Conservation (phyloP, 2,329 filamentous ascomycete genomes). For the Monilinia fructicola region DNA sequence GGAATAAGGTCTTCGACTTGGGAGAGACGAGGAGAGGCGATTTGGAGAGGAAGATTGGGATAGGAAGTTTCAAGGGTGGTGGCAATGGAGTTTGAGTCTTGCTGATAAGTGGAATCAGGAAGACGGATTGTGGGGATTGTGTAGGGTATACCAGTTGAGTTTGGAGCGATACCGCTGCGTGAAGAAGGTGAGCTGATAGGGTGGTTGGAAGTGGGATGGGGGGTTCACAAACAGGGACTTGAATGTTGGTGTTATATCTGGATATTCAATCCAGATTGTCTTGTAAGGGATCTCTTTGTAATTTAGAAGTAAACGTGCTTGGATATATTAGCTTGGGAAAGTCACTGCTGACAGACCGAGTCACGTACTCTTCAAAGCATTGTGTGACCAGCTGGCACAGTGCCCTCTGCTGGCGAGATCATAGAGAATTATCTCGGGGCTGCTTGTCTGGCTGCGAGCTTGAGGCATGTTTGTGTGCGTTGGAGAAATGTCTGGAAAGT, state of each 20-base stretch:
- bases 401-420: slow-evolving; percentile 59
- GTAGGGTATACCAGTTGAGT: slow-evolving; percentile 44
- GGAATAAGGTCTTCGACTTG: slow-evolving; percentile 47
- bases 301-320: slow-evolving; percentile 60
- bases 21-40: slow-evolving; percentile 53
- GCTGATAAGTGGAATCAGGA: slow-evolving; percentile 57
- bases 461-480: neutral
- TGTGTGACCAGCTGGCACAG: slow-evolving; percentile 59
- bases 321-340: slow-evolving; percentile 18
- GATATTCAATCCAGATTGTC: slow-evolving; percentile 70
- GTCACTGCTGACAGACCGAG: neutral
- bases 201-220: neutral
- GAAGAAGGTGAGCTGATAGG: slow-evolving; percentile 19
- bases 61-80: slow-evolving; percentile 56
- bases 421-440: slow-evolving; percentile 51
- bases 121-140: slow-evolving; percentile 57
- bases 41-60: slow-evolving; percentile 52
- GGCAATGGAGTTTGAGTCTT: slow-evolving; percentile 64
- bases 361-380: slow-evolving; percentile 67
- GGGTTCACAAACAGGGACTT: slow-evolving; percentile 50
- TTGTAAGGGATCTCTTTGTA: slow-evolving; percentile 66
- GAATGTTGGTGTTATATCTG: slow-evolving; percentile 58
- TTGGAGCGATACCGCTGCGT: slow-evolving; percentile 45
- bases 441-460: neutral
- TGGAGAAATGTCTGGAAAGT: no score